Conservation (phyloP, 2,329 filamentous ascomycete genomes). For the Albophoma yamanashiensis region DNA sequence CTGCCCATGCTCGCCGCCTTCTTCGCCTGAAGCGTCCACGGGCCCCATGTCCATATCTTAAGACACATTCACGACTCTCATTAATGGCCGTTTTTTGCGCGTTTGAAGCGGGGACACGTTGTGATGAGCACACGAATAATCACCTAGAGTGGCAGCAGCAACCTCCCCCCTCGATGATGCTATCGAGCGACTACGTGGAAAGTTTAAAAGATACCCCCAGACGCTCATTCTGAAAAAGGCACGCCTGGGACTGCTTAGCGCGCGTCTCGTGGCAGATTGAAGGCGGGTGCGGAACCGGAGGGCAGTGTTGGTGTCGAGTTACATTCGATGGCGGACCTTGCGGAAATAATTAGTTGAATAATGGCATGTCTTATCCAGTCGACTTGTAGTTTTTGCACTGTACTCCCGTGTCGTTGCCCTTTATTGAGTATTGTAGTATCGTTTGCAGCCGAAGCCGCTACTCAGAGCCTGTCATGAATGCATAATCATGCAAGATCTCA, state of each 20-base stretch:
- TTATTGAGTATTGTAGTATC: background rate
- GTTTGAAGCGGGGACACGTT: background rate
- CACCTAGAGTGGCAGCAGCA: background rate
- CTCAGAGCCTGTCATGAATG: no score
- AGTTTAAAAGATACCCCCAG: background rate
- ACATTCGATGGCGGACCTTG: background rate
- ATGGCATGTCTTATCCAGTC: background rate
- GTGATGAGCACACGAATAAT: background rate
- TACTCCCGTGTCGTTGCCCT: background rate
- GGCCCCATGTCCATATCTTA: background rate
- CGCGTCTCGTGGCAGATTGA: background rate
- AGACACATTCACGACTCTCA: background rate
- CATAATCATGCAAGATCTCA: no score
- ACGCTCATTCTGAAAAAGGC: background rate
- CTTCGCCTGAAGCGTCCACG: background rate
- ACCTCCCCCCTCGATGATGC: background rate
- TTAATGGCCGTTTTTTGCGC: background rate
- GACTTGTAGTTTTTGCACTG: background rate
- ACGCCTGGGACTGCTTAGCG: background rate
- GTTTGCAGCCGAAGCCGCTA: background rate
- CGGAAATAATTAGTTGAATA: background rate
- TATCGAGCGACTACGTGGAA: background rate
- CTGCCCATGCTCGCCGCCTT: background rate
- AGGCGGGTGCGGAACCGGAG: background rate
- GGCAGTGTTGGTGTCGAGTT: background rate